Evolutionary conservation across 108 stramenopile genomes (phyloP).

Genomic region (Aurantiochytrium sp.): DNA sequence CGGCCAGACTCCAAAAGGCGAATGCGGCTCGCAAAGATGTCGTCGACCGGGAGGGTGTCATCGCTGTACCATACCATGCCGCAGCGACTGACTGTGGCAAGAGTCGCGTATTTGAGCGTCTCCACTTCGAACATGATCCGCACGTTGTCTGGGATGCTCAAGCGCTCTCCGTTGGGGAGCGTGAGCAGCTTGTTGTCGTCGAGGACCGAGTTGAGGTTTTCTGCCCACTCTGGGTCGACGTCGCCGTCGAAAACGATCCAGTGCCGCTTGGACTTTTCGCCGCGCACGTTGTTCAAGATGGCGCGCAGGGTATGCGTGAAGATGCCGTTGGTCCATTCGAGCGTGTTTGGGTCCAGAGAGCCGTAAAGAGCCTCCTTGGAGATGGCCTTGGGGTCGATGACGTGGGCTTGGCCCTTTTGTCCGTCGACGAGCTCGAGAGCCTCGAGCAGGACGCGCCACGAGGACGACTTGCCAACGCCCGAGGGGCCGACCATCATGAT

Average conservation of each 20-base stretch:
- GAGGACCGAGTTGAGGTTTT: constrained; percentile 60
- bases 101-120: constrained; percentile 85
- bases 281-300: constrained; percentile 85
- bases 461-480: constrained; percentile 75
- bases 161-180: constrained; percentile 67
- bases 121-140: constrained; percentile 90
- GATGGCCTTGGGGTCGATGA: constrained; percentile 94
- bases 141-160: constrained; percentile 77
- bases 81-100: constrained; percentile 94
- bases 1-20: constrained; percentile 42
- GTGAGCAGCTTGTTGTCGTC: constrained; percentile 68
- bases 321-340: constrained; percentile 99
- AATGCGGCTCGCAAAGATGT: constrained; percentile 66
- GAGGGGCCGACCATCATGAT: constrained; percentile 90
- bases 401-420: constrained; percentile 76
- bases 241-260: constrained; percentile 68
- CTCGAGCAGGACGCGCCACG: constrained; percentile 70
- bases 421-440: constrained; percentile 78
- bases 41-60: constrained; percentile 77
- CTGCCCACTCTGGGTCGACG: constrained; percentile 60
- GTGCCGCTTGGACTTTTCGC: constrained; percentile 77
- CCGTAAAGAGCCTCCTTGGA: constrained; percentile 87
- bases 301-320: constrained; percentile 77
- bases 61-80: constrained; percentile 98
- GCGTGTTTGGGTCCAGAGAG: constrained; percentile 85